These are phyloP conservation scores for Penicillium sp. DNA, from an alignment of 2,329 filamentous ascomycete genomes.

Conservation along the genomic window DNA sequence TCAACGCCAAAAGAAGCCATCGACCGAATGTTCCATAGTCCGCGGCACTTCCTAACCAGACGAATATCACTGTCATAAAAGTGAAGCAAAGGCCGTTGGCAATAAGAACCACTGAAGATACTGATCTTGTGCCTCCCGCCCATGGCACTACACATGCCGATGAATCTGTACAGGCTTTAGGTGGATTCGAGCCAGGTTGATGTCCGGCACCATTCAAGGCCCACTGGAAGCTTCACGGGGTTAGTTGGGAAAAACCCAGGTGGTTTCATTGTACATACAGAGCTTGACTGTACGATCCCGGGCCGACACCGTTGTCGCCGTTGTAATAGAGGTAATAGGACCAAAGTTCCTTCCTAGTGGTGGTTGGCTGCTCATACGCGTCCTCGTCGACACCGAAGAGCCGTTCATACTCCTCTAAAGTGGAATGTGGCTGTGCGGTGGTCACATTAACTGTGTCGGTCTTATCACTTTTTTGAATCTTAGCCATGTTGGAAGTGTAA, in stretches of 20 bases:
- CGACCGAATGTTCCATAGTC: constrained; percentile 44
- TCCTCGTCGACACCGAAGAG: constrained; percentile 39
- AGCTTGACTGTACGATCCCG: constrained; percentile 41
- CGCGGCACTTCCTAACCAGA: constrained; percentile 42
- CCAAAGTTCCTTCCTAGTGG: constrained; percentile 42
- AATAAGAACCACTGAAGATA: constrained; percentile 41
- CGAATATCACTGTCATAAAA: constrained; percentile 45
- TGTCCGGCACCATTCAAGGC: constrained; percentile 38
- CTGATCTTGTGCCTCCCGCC: constrained; percentile 37
- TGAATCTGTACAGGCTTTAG: constrained; percentile 29
- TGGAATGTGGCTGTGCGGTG: constrained; percentile 9
- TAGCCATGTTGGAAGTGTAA: background rate
- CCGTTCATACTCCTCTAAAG: constrained; percentile 32
- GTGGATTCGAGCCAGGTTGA: constrained; percentile 37
- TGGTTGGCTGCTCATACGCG: constrained; percentile 39
- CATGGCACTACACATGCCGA: constrained; percentile 42
- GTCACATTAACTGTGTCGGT: constrained; percentile 13
- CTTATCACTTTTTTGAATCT: background rate
- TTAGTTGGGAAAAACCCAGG: background rate
- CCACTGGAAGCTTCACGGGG: constrained; percentile 37
- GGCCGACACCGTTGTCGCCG: constrained; percentile 45
- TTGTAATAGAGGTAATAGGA: constrained; percentile 47
- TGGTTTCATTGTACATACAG: constrained; percentile 24
- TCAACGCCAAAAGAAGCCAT: constrained; percentile 42
- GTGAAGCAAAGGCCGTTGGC: constrained; percentile 44